phyloP scores from a whole-genome alignment of 108 stramenopile species.

The Craspedostauros australis region DNA sequence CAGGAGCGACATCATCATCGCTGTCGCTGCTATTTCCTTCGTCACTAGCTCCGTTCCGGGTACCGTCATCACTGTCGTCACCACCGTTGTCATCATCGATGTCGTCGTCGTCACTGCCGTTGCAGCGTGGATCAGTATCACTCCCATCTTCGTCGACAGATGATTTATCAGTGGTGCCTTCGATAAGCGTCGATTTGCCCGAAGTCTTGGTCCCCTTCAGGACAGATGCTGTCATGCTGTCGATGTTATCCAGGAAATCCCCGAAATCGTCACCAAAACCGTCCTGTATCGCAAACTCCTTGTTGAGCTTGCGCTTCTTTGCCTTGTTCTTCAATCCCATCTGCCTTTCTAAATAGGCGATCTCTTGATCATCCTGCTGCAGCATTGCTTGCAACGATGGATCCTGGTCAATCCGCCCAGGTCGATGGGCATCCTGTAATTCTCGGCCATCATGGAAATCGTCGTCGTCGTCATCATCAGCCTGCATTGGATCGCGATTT shows the following conservation, averaged over 20 bases:
- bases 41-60: slow-evolving; percentile 14
- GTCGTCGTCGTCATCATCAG: slow-evolving; percentile 6
- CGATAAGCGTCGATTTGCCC: no score
- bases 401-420: background rate
- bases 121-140: background rate
- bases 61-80: slow-evolving; percentile 15
- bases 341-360: slow-evolving; percentile 55
- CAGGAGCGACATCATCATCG: background rate
- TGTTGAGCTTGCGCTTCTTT: slow-evolving; percentile 46
- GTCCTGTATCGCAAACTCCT: slow-evolving; percentile 72
- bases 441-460: slow-evolving; percentile 9
- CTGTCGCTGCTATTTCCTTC: slow-evolving; percentile 2
- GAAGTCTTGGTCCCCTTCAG: no score
- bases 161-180: background rate
- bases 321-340: slow-evolving; percentile 40
- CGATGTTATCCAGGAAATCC: slow-evolving; percentile 65
- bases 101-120: background rate
- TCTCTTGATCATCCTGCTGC: slow-evolving; percentile 63
- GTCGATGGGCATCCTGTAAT: slow-evolving; percentile 2
- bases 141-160: background rate
- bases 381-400: slow-evolving; percentile 1
- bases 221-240: slow-evolving; percentile 52
- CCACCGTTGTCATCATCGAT: slow-evolving; percentile 6
- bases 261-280: slow-evolving; percentile 84
- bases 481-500: no score